Percentiles rank a stretch among this genome's conserved stretches.
Conservation (phyloP, 306 rosid genomes). For the Luffa acutangula region DNA sequence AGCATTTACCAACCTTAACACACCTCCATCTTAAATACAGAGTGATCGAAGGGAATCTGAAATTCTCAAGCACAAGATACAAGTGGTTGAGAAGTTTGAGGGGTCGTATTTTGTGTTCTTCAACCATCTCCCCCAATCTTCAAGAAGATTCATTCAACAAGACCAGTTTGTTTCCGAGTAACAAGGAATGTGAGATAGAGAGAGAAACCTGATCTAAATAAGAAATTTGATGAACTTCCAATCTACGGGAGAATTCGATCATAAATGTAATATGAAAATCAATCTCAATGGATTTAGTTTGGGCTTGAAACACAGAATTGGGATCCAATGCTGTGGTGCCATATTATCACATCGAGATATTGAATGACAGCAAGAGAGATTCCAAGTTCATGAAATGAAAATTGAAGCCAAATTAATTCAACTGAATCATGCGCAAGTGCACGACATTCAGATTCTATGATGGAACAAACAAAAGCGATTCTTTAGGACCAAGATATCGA, state of each 20-base stretch:
- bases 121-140: not conserved
- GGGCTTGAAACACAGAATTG: not conserved
- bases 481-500: not conserved
- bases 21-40: not conserved
- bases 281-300: not conserved
- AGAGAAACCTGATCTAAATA: not conserved
- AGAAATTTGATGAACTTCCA: not conserved
- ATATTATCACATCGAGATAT: not conserved
- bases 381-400: not conserved
- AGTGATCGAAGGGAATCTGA: not conserved
- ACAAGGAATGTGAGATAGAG: not conserved
- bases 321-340: not conserved
- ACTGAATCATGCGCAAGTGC: not conserved
- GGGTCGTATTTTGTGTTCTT: not conserved
- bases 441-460: not conserved
- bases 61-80: not conserved
- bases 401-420: not conserved
- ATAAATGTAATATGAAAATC: not conserved
- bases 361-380: not conserved
- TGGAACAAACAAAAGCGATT: not conserved
- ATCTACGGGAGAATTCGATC: not conserved
- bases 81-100: not conserved
- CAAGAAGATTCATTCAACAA: not conserved
- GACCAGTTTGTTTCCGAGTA: not conserved
- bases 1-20: not conserved